phyloP scores from a whole-genome alignment of 2,329 filamentous ascomycete genomes.

The Aspergillus hiratsukae region DNA sequence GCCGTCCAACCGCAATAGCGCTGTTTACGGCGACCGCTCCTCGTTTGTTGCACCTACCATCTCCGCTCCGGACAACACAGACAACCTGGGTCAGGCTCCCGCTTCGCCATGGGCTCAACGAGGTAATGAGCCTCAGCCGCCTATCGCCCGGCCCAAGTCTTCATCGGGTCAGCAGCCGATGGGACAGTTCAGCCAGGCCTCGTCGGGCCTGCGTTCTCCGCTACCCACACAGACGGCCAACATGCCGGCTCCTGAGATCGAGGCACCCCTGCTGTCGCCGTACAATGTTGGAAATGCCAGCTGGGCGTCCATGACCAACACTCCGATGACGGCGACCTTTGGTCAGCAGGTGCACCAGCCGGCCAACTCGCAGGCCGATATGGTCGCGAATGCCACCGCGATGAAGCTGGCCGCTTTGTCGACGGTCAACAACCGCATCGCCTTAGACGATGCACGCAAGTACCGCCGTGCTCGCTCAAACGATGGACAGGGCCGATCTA shows the following conservation, averaged over 20 bases:
- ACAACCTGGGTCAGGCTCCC: conserved; percentile 61
- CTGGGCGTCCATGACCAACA: conserved; percentile 99
- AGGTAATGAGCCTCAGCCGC: conserved; percentile 47
- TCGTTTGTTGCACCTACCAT: conserved; percentile 74
- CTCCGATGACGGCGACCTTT: conserved; percentile 89
- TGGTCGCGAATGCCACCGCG: conserved; percentile 96
- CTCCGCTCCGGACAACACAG: conserved; percentile 60
- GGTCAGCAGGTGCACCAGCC: conserved; percentile 47
- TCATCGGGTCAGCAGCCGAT: conserved; percentile 73
- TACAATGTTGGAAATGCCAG: conserved; percentile 73
- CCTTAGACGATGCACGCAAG: conserved; percentile 93
- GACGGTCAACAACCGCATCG: conserved; percentile 97
- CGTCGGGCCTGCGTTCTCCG: conserved; percentile 75
- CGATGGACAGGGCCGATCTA: conserved; percentile 56
- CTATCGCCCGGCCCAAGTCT: conserved; percentile 66
- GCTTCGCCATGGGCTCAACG: conserved; percentile 73
- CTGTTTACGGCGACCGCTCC: conserved; percentile 68
- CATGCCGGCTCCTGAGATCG: conserved; percentile 67
- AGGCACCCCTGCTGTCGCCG: conserved; percentile 81
- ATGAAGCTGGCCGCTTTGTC: conserved; percentile 98
- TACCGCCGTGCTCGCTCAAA: conserved; percentile 88
- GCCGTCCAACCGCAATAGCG: conserved; percentile 88
- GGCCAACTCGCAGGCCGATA: conserved; percentile 72
- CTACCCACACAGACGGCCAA: conserved; percentile 81
- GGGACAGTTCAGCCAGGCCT: conserved; percentile 90